Conservation (phyloP, 495 filamentous ascomycete genomes). For the Apiosordaria backusii region DNA sequence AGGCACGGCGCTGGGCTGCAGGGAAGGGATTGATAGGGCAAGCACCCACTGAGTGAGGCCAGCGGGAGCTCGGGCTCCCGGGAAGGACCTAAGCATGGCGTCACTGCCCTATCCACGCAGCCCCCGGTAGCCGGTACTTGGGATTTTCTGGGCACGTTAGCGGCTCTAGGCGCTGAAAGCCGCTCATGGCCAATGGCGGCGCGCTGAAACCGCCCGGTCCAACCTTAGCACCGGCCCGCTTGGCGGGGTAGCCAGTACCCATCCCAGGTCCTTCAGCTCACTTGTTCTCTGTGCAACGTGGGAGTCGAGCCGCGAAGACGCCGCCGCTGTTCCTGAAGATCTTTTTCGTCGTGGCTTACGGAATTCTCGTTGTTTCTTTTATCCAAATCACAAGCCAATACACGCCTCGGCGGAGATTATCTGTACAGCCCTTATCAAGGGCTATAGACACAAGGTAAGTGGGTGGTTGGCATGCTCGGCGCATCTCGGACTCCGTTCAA, state of each 20-base stretch:
- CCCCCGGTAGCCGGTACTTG: conserved; percentile 8
- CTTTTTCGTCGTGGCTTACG: not conserved
- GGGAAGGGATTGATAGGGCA: not conserved
- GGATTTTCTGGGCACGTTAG: conserved; percentile 1
- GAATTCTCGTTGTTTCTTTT: not conserved
- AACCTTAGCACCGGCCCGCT: conserved; percentile 3
- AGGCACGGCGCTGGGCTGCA: not conserved
- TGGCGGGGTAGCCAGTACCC: conserved; percentile 3
- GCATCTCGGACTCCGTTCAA: not conserved
- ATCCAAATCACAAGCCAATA: not conserved
- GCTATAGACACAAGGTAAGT: not conserved
- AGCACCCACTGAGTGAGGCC: not conserved
- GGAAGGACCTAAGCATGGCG: not conserved
- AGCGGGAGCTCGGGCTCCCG: not conserved
- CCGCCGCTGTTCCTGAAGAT: conserved; percentile 4
- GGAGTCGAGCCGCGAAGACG: not conserved
- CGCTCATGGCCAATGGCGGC: not conserved
- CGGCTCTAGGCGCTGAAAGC: not conserved
- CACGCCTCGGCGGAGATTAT: not conserved
- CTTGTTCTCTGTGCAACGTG: not conserved
- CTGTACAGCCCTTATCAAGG: not conserved
- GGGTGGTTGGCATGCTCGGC: conserved; percentile 9
- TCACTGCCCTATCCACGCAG: conserved; percentile 5
- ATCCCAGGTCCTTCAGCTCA: not conserved
- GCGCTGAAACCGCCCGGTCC: conserved; percentile 6